Conservation (phyloP, 441 rosid species). For the Adansonia rubrostipa region DNA sequence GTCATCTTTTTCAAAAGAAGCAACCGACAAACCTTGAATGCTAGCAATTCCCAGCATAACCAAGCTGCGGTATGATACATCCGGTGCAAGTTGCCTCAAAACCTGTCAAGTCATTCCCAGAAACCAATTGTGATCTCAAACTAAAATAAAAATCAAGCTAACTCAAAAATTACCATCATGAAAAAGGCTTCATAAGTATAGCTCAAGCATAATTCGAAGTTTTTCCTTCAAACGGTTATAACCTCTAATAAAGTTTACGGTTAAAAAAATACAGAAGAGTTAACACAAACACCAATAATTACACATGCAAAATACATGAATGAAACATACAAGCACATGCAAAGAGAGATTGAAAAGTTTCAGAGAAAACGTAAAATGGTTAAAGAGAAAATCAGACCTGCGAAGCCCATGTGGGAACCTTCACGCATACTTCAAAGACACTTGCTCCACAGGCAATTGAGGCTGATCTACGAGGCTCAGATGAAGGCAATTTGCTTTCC, state of each 20-base stretch:
- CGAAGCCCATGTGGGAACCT: constrained; percentile 95
- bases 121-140: neutral
- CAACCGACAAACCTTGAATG: constrained; percentile 94
- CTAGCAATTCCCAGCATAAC: constrained; percentile 93
- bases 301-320: neutral
- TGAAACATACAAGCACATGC: constrained; percentile 14
- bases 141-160: neutral
- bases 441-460: constrained; percentile 94
- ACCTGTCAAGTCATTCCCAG: constrained; percentile 55
- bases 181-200: constrained; percentile 7
- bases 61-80: constrained; percentile 81
- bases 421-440: constrained; percentile 90
- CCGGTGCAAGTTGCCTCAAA: constrained; percentile 90
- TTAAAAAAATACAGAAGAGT: neutral
- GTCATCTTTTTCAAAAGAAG: constrained; percentile 95
- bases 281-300: neutral
- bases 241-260: neutral
- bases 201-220: constrained; percentile 6
- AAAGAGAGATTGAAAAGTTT: constrained; percentile 16
- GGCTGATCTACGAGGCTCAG: constrained; percentile 86
- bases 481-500: constrained; percentile 53
- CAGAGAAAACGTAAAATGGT: constrained; percentile 10
- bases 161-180: constrained; percentile 5
- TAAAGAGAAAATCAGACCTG: constrained; percentile 60
- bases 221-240: neutral